Percentiles rank a stretch among this genome's conserved stretches.
phyloP scores from a whole-genome alignment of 2,329 filamentous ascomycete species.

The Aspergillus brunneoviolaceus region DNA sequence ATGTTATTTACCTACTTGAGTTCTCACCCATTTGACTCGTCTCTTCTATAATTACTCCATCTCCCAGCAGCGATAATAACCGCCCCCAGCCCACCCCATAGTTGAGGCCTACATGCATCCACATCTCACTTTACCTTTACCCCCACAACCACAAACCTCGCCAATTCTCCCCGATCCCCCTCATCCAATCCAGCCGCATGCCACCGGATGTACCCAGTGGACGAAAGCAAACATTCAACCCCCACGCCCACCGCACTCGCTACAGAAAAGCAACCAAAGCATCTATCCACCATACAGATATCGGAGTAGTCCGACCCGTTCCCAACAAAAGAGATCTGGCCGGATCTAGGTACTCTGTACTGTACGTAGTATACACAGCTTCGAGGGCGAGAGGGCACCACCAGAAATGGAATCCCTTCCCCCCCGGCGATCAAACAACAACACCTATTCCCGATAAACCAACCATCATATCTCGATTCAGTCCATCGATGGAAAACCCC shows the following conservation, averaged over 20 bases:
- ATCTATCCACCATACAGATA: not conserved
- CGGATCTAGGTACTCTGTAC: no score
- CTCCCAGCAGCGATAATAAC: not conserved
- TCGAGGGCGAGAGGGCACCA: no score
- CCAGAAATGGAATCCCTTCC: no score
- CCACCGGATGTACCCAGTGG: not conserved
- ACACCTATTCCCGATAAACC: not conserved
- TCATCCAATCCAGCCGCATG: not conserved
- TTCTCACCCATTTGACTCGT: not conserved
- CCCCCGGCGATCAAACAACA: not conserved
- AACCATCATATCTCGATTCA: not conserved
- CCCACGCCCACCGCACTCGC: not conserved
- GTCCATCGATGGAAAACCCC: not conserved
- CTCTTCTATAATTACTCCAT: not conserved
- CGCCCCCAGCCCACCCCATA: no score
- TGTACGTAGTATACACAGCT: no score
- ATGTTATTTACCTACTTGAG: no score
- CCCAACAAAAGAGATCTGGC: no score
- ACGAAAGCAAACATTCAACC: not conserved
- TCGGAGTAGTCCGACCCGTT: no score
- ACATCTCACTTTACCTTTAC: no score
- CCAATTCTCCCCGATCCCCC: not conserved
- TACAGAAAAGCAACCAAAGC: not conserved
- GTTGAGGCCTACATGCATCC: no score
- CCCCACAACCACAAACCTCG: no score